A percentile compares a stretch with the other conserved stretches of the same genome.
These are phyloP conservation scores for Colletotrichum nymphaeae DNA, from an alignment of 2,329 filamentous ascomycete genomes.

Conservation along the genomic window DNA sequence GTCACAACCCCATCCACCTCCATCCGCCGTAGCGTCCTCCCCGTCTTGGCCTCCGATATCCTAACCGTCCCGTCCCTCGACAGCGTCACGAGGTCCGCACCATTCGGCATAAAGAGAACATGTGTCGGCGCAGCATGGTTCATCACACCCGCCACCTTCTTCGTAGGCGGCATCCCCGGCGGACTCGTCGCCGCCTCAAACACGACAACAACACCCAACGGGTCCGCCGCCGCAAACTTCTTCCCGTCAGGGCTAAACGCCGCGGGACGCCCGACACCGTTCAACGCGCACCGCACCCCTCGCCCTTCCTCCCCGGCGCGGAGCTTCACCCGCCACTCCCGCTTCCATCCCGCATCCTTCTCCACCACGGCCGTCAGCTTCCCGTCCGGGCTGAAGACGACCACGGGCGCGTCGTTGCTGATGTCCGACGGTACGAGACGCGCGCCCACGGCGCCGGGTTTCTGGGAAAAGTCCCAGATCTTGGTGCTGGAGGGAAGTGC, in stretches of 20 bases:
- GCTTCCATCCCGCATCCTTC: not conserved
- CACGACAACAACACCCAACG: not conserved
- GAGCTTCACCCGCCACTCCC: conserved; percentile 11
- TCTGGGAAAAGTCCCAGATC: conserved; percentile 15
- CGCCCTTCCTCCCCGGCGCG: conserved; percentile 3
- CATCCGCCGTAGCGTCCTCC: conserved; percentile 49
- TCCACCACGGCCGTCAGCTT: conserved; percentile 1
- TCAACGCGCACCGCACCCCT: not conserved
- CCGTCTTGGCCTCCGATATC: conserved; percentile 46
- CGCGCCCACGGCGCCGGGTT: not conserved
- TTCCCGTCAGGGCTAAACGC: conserved; percentile 8
- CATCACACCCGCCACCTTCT: conserved; percentile 44
- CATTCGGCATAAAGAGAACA: conserved; percentile 47
- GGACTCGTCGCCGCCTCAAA: conserved; percentile 9
- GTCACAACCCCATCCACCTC: conserved; percentile 45
- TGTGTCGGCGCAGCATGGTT: conserved; percentile 53
- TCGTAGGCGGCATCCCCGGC: conserved; percentile 6
- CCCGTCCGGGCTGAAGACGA: conserved; percentile 17
- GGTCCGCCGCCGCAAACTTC: conserved; percentile 20
- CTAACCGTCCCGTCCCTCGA: conserved; percentile 52
- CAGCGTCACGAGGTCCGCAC: conserved; percentile 46
- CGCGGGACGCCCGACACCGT: conserved; percentile 1
- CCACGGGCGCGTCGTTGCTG: not conserved
- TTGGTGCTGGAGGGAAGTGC: not conserved
- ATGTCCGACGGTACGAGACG: conserved; percentile 2